These are phyloP conservation scores for Suhomyces sp. DNA, from an alignment of 805 yeast species.

Conservation along the genomic window DNA sequence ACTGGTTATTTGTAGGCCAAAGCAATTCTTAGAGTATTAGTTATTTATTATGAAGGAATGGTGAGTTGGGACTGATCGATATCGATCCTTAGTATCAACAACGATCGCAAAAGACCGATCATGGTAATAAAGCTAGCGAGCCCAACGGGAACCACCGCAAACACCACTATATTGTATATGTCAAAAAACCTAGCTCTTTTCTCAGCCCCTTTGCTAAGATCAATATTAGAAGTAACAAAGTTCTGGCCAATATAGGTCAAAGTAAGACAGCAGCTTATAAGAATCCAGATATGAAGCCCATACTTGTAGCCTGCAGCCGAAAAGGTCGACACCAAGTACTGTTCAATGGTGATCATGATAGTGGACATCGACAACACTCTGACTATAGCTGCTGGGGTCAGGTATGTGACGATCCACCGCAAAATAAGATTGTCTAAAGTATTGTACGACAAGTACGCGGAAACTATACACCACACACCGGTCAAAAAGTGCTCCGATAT, in stretches of 20 bases:
- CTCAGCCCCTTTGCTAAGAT: conserved; percentile 43
- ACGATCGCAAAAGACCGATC: conserved; percentile 74
- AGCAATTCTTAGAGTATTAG: no score
- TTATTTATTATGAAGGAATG: background rate
- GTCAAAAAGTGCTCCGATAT: conserved; percentile 78
- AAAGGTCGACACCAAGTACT: conserved; percentile 61
- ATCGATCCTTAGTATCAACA: conserved; percentile 73
- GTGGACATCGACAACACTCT: conserved; percentile 82
- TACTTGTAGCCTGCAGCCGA: conserved; percentile 66
- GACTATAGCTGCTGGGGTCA: conserved; percentile 82
- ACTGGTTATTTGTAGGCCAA: no score
- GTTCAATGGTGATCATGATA: conserved; percentile 66
- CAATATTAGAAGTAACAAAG: conserved; percentile 77
- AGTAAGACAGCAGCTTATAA: conserved; percentile 83
- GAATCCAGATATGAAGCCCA: conserved; percentile 85
- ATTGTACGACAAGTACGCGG: conserved; percentile 79
- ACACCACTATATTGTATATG: conserved; percentile 83
- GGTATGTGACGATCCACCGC: conserved; percentile 90
- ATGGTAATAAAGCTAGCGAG: conserved; percentile 89
- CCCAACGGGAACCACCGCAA: conserved; percentile 98
- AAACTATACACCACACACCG: conserved; percentile 90
- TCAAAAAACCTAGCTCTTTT: conserved; percentile 68
- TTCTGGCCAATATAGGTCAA: conserved; percentile 79
- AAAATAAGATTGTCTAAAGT: conserved; percentile 87
- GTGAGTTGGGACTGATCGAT: conserved; percentile 23